A percentile compares a stretch with the other conserved stretches of the same genome.
Evolutionary conservation across 2,329 filamentous ascomycete genomes (phyloP).

Genomic region (Fusarium mangiferae): DNA sequence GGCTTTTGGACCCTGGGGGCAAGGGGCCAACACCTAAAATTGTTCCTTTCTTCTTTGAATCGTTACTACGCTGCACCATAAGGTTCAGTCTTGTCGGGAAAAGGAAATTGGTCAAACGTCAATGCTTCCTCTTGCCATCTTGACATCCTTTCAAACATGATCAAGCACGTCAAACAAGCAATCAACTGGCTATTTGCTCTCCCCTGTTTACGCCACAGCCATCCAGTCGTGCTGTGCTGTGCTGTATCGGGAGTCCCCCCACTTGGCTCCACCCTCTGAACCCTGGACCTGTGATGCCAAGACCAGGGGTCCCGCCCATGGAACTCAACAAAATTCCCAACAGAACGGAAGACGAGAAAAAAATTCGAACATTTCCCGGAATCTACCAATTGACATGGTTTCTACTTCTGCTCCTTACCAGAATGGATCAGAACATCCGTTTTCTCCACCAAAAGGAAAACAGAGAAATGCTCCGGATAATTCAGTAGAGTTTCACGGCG

Average conservation of each 20-base stretch:
- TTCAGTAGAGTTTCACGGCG: background rate
- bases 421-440: conserved; percentile 15
- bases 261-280: conserved; percentile 21
- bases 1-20: conserved; percentile 25
- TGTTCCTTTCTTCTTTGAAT: background rate
- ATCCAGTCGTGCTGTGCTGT: background rate
- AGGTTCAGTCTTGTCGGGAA: background rate
- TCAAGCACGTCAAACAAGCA: conserved; percentile 11
- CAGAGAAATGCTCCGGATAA: conserved; percentile 7
- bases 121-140: background rate
- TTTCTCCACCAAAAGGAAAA: conserved; percentile 14
- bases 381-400: conserved; percentile 9
- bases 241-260: conserved; percentile 8
- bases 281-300: conserved; percentile 34
- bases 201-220: conserved; percentile 12
- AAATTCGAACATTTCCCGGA: background rate
- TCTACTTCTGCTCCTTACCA: background rate
- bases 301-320: conserved; percentile 39
- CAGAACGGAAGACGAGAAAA: conserved; percentile 44
- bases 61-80: background rate
- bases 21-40: conserved; percentile 4
- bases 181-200: background rate
- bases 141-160: background rate
- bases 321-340: conserved; percentile 52
- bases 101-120: background rate